Evolutionary conservation across 257 asterid genomes (phyloP), one percentile per base, ranked within the genome.

Genomic region (Hygrophila difformis): DNA sequence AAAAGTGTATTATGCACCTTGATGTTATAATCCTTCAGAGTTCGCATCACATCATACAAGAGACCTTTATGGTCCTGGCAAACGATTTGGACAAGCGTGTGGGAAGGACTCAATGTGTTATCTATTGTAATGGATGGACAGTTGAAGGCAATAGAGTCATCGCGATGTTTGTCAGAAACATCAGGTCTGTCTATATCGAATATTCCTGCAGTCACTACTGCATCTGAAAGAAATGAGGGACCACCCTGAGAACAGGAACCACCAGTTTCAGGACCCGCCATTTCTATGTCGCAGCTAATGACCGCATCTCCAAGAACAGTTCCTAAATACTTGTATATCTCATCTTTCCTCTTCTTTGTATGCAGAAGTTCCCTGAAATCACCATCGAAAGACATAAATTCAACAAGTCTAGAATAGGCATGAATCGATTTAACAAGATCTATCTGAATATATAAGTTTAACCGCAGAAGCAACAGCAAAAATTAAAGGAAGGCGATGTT

Each of bases 21-120:
- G 41, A 88, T 84, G 62, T 78, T 73, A 37, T 59, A 85, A 53
- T 88, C 97, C 67, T 88, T 88, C 39, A 88, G 61, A 29, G 97
- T 84, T 43, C 97, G 70, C 97, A 88, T 88, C 21, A 76, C 66
- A 39, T 84, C 97, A 28, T 84, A 88, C 12, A 79, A 44, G 41
- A 84, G 77, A 52, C 94, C 97, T 66, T 88, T 88, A 56, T 88
- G 97, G 60, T 81, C 77, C 36, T 35, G 79, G 70, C 93, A 88
- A 57, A 70, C 84, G 22, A 84, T 79, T 68, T 88, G 95, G 67
- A 88, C 74, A 3, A 81, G 89, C 9, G 95, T 81, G 65, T 78
- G 97, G 20, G 79, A 76, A 46, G 84, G 97, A 40, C 95, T 81
- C 71, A 84, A 43, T 23, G 46, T 45, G 67, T 84, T 84, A 44